Percentiles rank a stretch among this genome's conserved stretches.
phyloP scores from a whole-genome alignment of 306 rosid genomes.

The Quercus variabilis region DNA sequence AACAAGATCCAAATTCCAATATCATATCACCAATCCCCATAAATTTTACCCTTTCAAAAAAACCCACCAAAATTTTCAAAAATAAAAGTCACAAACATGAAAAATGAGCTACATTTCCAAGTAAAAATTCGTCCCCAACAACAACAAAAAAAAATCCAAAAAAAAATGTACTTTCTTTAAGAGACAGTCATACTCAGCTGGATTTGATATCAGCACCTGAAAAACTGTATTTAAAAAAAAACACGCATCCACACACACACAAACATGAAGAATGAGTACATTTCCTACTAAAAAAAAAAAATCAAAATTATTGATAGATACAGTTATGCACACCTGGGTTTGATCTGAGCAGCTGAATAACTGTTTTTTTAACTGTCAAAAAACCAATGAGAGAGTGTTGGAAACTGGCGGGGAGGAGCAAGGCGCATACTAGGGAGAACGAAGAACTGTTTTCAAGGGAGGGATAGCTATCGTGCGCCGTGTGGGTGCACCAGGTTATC shows the following conservation, averaged over 20 bases:
- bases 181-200: slow-evolving; percentile 15
- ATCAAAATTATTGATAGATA: neutral
- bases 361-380: slow-evolving; percentile 34
- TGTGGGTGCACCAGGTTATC: slow-evolving; percentile 32
- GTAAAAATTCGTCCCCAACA: neutral
- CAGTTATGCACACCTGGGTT: slow-evolving; percentile 23
- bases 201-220: neutral
- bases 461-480: slow-evolving; percentile 41
- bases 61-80: neutral
- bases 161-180: neutral
- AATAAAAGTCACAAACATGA: neutral
- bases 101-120: neutral
- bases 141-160: neutral
- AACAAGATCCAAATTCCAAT: slow-evolving; percentile 32
- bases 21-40: neutral
- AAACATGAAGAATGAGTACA: no score
- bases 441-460: slow-evolving; percentile 25
- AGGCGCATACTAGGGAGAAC: slow-evolving; percentile 59
- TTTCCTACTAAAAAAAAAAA: neutral
- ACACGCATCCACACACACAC: no score
- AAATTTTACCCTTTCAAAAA: neutral
- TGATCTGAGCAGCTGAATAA: neutral
- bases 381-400: slow-evolving; percentile 1
- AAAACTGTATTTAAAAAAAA: no score
- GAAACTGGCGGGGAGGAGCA: slow-evolving; percentile 57